Base-by-base conservation (phyloP, 169 alveolate genomes). In the Hammondia hammondi region DNA sequence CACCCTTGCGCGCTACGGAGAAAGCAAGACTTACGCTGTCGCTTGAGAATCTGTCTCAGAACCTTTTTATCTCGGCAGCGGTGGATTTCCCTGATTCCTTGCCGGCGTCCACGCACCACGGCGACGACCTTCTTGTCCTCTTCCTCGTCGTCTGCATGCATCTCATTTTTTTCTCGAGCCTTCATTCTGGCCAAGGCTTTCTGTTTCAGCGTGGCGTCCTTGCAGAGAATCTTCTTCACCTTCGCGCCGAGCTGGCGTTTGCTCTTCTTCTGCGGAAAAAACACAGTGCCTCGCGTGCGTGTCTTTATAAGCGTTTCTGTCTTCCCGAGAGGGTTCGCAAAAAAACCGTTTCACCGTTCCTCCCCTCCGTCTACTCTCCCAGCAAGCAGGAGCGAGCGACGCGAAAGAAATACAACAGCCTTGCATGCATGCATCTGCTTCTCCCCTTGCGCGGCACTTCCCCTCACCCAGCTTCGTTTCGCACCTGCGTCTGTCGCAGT, bases 141-240 rank as follows among this genome's bases (percentile, higher is more conserved):
- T 37, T 0, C 87, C 87, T 39, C 87, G 87, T 77, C 87, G 45
- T 32, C 48, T 37, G 87, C 27, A 19, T 14, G 48, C 56, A 37
- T 77, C 56, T 43, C 77, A 43, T 77, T 77, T 77, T 7, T 39
- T 32, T 17, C 48, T 12, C 87, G 87, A 17, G 48, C 77, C 77
- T 67, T 67, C 32, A 77, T 19, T 17, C 87, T 24, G 4, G 87
- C 87, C 56, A 39, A 37, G 48, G 48, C 87, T 32, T 39, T 77
- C 56, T 77, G 24, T 32, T 77, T 77, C 87, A 77, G 48, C 87
- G 56, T 7, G 43, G 87, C 87, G 32, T 77, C 87, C 21, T 77
- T 77, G 87, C 87, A 77, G 48, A 77, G 45, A 77, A 77, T 77
- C 87, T 77, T 77, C 56, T 39, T 32, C 87, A 77, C 87, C 87